These are phyloP conservation scores for Phaeosphaeriaceae sp. DNA, from an alignment of 2,329 filamentous ascomycete genomes.

Conservation along the genomic window DNA sequence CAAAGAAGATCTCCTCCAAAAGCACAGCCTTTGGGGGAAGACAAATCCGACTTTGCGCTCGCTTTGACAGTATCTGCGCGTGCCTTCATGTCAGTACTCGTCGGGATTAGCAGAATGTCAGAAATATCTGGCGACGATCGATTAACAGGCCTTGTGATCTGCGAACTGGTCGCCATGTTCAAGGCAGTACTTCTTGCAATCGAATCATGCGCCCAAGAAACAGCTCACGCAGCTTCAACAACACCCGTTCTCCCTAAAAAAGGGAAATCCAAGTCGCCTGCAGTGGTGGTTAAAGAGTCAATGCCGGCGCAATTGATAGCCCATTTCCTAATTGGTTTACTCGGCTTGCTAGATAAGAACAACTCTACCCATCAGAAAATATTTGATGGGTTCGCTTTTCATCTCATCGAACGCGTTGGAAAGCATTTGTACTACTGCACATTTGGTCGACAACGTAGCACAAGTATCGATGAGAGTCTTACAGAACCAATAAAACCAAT, in stretches of 20 bases:
- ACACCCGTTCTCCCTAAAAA: conserved; percentile 7
- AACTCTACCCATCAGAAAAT: conserved; percentile 46
- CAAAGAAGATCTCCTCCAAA: conserved; percentile 9
- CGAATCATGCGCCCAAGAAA: conserved; percentile 29
- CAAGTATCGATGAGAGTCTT: conserved; percentile 38
- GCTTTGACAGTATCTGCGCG: conserved; percentile 38
- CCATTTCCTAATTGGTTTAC: conserved; percentile 45
- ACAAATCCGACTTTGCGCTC: conserved; percentile 33
- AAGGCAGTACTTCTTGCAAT: conserved; percentile 42
- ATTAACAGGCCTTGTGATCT: conserved; percentile 32
- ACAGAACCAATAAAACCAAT: conserved; percentile 11
- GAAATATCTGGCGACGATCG: conserved; percentile 16
- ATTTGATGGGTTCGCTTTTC: conserved; percentile 53
- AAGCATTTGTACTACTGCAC: conserved; percentile 47
- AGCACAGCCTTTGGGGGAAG: conserved; percentile 25
- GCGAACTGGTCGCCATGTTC: conserved; percentile 48
- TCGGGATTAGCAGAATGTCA: conserved; percentile 34
- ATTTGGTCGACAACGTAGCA: conserved; percentile 43
- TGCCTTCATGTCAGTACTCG: conserved; percentile 40
- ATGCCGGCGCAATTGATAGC: conserved; percentile 35
- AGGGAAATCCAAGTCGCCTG: conserved; percentile 10
- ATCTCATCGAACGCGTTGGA: conserved; percentile 50
- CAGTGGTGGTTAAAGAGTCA: conserved; percentile 25
- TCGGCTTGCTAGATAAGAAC: conserved; percentile 47
- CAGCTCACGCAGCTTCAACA: conserved; percentile 13